These are phyloP conservation scores for Millerozyma acaciae DNA, from an alignment of 805 yeast species.

Conservation along the genomic window DNA sequence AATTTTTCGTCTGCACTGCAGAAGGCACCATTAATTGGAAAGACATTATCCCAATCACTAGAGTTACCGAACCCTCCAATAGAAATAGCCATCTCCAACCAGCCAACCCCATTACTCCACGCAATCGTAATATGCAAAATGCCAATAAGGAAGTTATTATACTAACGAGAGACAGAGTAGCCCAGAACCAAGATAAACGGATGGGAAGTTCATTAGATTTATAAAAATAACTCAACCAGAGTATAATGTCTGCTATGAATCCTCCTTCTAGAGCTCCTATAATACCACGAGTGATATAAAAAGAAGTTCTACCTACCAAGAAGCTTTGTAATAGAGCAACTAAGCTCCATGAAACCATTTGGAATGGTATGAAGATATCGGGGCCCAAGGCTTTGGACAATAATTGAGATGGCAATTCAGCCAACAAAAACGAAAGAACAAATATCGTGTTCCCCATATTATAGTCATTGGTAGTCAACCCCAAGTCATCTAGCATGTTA, in stretches of 20 bases:
- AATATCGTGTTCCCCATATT: slow-evolving; percentile 39
- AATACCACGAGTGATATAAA: slow-evolving; percentile 22
- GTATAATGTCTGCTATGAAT: slow-evolving; percentile 48
- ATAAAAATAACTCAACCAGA: slow-evolving; percentile 66
- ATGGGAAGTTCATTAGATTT: slow-evolving; percentile 54
- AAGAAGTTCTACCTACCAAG: slow-evolving; percentile 18
- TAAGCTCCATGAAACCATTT: slow-evolving; percentile 25
- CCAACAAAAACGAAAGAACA: slow-evolving; percentile 36
- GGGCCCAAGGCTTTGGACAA: slow-evolving; percentile 60
- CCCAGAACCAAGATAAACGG: slow-evolving; percentile 47
- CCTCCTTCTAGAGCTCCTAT: slow-evolving; percentile 30
- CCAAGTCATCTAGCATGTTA: slow-evolving; percentile 27
- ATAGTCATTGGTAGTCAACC: slow-evolving; percentile 34
- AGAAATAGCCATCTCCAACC: slow-evolving; percentile 19
- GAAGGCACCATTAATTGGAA: slow-evolving; percentile 9
- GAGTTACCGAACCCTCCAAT: slow-evolving; percentile 12
- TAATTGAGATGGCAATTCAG: slow-evolving; percentile 58
- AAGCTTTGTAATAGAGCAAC: slow-evolving; percentile 24
- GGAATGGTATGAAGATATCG: slow-evolving; percentile 53
- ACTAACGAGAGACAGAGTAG: slow-evolving; percentile 20
- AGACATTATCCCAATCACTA: slow-evolving; percentile 7
- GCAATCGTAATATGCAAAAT: slow-evolving; percentile 17
- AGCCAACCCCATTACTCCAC: slow-evolving; percentile 15
- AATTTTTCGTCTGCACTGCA: slow-evolving; percentile 6
- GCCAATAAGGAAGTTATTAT: slow-evolving; percentile 21